Percentiles rank a stretch among this genome's conserved stretches.
Conservation (phyloP, 257 asterid genomes). For the Salvia hispanica region DNA sequence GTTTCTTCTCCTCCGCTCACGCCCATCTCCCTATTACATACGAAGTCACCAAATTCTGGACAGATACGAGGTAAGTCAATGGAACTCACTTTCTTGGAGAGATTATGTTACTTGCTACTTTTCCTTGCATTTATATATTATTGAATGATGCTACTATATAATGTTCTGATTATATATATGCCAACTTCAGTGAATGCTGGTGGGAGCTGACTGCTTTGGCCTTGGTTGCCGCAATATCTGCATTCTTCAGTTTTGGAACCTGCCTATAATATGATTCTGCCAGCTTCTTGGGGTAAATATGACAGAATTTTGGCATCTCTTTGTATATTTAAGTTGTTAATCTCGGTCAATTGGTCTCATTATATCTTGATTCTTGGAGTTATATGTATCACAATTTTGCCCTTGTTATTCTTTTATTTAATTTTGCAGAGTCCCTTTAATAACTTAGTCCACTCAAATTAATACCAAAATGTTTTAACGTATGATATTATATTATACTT, state of each 20-base stretch:
- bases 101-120: too few relatives aligned
- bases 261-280: slow-evolving; percentile 21
- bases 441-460: too few relatives aligned
- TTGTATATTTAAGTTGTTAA: slow-evolving; percentile 18
- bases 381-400: slow-evolving; percentile 34
- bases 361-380: slow-evolving; percentile 17
- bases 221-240: neutral
- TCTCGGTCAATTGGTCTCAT: slow-evolving; percentile 30
- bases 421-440: too few relatives aligned
- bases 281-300: slow-evolving; percentile 43
- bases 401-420: neutral
- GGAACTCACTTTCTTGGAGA: too few relatives aligned
- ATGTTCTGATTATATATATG: slow-evolving; percentile 29
- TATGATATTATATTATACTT: too few relatives aligned
- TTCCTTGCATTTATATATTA: too few relatives aligned
- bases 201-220: slow-evolving; percentile 50
- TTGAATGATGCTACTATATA: too few relatives aligned
- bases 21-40: slow-evolving; percentile 66
- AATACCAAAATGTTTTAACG: too few relatives aligned
- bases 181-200: slow-evolving; percentile 66
- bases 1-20: slow-evolving; percentile 79
- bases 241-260: slow-evolving; percentile 28
- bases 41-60: slow-evolving; percentile 55
- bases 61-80: slow-evolving; percentile 65
- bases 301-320: slow-evolving; percentile 22